Evolutionary conservation across 805 yeast species (phyloP), one percentile per base, ranked within the genome.

Genomic region (Myxozyma kluyveri): DNA sequence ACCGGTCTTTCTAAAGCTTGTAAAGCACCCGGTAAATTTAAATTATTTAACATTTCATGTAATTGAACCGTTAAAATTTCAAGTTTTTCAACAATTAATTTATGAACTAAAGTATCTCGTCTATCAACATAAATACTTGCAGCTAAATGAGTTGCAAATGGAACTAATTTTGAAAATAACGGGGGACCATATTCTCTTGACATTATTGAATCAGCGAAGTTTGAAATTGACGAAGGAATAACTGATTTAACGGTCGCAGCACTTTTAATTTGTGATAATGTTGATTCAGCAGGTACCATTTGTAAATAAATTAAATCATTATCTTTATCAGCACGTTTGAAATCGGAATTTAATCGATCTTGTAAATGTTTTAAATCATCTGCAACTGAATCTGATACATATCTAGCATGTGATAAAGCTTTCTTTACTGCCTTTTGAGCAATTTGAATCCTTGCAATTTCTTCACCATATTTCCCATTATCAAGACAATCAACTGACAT

Each of bases 301-400:
- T 85, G 83, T 36, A 86, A 68, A 66, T 88, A 87, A 4, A 90
- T 82, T 60, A 88, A 72, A 62, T 88, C 90, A 64, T 89, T 89
- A 59, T 89, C 96, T 58, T 82, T 76, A 57, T 85, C 88, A 0
- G 90, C 80, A 2, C 77, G 71, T 17, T 72, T 68, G 7, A 83
- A 62, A 0, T 75, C 72, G 1, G 72, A 74, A 7, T 68, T 63
- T 1, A 86, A 72, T 1, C 75, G 73, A 2, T 66, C 65, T 1
- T 65, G 57, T 18, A 90, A 73, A 0, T 82, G 81, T 17, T 68
- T 60, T 7, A 82, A 66, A 62, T 84, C 88, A 4, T 75, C 77
- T 4, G 75, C 56, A 0, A 81, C 82, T 2, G 69, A 47, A 7
- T 66, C 61, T n/a, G 66, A 56, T 10, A 77, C 80, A 49, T 74